Evolutionary conservation across 306 rosid genomes (phyloP).

Genomic region (Leucaena leucocephala): DNA sequence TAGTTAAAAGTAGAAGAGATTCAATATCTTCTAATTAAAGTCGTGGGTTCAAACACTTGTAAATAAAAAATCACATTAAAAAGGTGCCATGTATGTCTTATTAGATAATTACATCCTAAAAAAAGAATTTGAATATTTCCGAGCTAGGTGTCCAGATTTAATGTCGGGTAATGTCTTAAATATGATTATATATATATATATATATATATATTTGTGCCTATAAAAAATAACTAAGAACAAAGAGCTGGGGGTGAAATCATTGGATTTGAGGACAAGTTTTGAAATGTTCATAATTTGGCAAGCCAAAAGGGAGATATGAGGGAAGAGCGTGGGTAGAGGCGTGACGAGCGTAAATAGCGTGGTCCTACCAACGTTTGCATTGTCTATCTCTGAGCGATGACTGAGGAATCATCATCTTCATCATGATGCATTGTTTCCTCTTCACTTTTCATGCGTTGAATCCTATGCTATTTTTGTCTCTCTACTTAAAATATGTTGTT

Average conservation of each 20-base stretch:
- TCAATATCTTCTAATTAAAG: no score
- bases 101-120: no score
- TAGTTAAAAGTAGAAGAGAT: no score
- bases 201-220: no score
- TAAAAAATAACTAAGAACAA: no score
- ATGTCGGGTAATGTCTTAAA: no score
- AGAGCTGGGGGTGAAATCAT: not conserved
- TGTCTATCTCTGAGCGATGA: not conserved
- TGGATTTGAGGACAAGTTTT: not conserved
- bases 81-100: no score
- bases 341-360: constrained; percentile 25
- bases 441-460: not conserved
- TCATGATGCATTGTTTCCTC: not conserved
- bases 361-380: constrained; percentile 46
- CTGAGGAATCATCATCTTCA: not conserved
- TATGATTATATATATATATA: no score
- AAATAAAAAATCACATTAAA: not conserved
- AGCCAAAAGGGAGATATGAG: not conserved
- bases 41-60: not conserved
- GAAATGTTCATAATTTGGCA: not conserved
- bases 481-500: no score
- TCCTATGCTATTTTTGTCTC: not conserved
- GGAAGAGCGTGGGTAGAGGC: constrained; percentile 1
- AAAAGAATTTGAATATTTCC: no score
- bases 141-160: no score